phyloP scores from a whole-genome alignment of 306 rosid species.

The Benincasa hispida region DNA sequence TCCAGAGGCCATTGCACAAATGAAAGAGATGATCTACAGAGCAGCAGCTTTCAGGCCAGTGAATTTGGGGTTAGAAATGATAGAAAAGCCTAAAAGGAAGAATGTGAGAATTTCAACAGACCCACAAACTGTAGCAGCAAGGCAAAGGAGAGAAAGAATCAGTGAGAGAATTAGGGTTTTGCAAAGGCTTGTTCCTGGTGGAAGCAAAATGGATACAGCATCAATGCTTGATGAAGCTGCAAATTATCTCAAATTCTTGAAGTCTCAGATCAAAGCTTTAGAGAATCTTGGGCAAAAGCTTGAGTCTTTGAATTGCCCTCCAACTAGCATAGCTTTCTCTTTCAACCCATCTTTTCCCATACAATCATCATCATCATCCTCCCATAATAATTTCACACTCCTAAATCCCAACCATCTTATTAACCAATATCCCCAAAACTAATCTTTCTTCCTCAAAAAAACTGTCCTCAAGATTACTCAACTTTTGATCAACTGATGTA shows the following conservation, averaged over 20 bases:
- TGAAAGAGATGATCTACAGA: constrained; percentile 92
- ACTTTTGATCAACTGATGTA: neutral
- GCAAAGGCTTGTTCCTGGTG: constrained; percentile 90
- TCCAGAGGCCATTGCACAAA: constrained; percentile 77
- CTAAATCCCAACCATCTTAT: constrained; percentile 23
- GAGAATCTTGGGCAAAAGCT: constrained; percentile 62
- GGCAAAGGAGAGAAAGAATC: constrained; percentile 86
- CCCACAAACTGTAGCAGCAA: constrained; percentile 95
- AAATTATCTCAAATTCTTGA: constrained; percentile 75
- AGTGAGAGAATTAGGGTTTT: constrained; percentile 78
- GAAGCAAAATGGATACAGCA: constrained; percentile 96
- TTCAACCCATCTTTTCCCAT: constrained; percentile 83
- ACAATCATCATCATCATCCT: constrained; percentile 22
- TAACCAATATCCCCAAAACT: neutral
- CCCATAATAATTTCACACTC: constrained; percentile 15
- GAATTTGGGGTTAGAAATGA: constrained; percentile 52
- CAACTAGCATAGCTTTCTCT: constrained; percentile 60
- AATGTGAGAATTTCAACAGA: constrained; percentile 77
- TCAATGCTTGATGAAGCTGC: constrained; percentile 98
- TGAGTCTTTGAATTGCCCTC: constrained; percentile 44
- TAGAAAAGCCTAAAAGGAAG: constrained; percentile 71
- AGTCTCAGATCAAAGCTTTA: constrained; percentile 66
- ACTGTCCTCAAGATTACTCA: neutral
- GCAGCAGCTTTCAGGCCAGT: constrained; percentile 92
- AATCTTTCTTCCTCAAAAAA: neutral